Evolutionary conservation across 2,329 filamentous ascomycete species (phyloP), one percentile per base, ranked within the genome.

Genomic region (Aspergillus intermedius): DNA sequence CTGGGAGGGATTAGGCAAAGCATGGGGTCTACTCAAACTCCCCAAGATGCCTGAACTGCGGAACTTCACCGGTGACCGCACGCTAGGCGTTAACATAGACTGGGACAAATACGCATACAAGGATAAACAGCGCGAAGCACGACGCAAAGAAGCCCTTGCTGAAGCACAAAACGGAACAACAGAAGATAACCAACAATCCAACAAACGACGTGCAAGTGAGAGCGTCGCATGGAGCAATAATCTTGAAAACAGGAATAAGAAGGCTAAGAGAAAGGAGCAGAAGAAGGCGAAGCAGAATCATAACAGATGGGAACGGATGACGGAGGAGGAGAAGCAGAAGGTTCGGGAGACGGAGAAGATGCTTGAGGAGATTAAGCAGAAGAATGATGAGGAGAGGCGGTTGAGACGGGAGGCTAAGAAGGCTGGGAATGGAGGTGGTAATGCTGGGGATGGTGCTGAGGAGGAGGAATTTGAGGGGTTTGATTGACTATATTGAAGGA

Each of bases 1-100:
- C 66, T 98, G 93, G 93, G 73, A 78, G 4, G 86, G 90, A 46
- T 76, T 93, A 1, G 91, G 84, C 1, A 77, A 82, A 47, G 87
- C 86, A 0, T 98, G 91, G 88, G 93, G 88, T 1, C 76, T 98
- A 1, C 75, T 96, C 2, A 84, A 84, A 45, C 77, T 97, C 54
- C 93, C 93, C 3, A 89, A 87, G 64, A 98, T 98, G 93, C 91
- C 93, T 0, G 93, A 98, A 67, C 73, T 88, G 46, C 86, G 84
- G 60, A 79, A 76, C 0, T 91, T 87, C 75, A 78, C 82, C 10
- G 85, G 85, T 4, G 85, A 88, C 63, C 77, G 78, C 53, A 78
- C 73, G 19, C 71, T 84, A 2, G 77, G 78, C 1, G 72, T 89
- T 9, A 54, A 51, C 1, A 45, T 71, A 3, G 81, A 89, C 64